Evolutionary conservation across 2,329 filamentous ascomycete genomes (phyloP), one percentile per base, ranked within the genome.

Genomic region (Emericellopsis cladophorae): DNA sequence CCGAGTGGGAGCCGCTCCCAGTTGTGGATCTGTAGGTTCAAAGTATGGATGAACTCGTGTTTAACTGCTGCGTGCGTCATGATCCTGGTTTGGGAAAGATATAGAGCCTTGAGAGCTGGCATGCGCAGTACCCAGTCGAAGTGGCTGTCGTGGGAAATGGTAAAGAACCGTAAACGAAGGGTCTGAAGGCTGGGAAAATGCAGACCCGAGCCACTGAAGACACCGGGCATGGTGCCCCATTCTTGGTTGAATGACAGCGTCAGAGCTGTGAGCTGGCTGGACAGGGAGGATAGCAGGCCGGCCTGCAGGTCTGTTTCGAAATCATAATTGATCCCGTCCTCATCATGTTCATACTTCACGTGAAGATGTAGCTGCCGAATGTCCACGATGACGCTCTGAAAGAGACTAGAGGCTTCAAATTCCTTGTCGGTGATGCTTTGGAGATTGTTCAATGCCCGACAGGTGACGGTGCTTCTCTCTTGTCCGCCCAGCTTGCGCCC

Each of bases 111-210:
- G 8, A 29, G 26, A 9, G 7, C 26, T 9, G 26, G 26, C 26
- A 29, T 29, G 26, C 26, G 26, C 26, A 29, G 7, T 29, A 55
- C 45, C 54, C 51, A 56, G 6, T 51, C 48, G 11, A 52, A 46
- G 1, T 56, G 51, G 7, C 52, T 44, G 12, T 49, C 15, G 4
- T 47, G 48, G 0, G 46, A 31, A 24, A 54, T 48, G 0, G 42
- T 24, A 10, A 43, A 51, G 0, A 43, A 1, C 0, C 34, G 38
- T 14, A 56, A 36, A 0, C 32, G 45, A 8, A 56, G 34, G 0
- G 36, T 44, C 16, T 44, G 47, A 4, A 56, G 38, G 2, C 26
- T 14, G 1, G 51, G 50, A 9, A 55, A 54, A 0, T 26, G 10
- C 0, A 56, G 42, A 3, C 45, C 46, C 0, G 36, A 21, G 3